phyloP scores from a whole-genome alignment of 768 basidiomycete genomes.

The Saitozyma sp. region DNA sequence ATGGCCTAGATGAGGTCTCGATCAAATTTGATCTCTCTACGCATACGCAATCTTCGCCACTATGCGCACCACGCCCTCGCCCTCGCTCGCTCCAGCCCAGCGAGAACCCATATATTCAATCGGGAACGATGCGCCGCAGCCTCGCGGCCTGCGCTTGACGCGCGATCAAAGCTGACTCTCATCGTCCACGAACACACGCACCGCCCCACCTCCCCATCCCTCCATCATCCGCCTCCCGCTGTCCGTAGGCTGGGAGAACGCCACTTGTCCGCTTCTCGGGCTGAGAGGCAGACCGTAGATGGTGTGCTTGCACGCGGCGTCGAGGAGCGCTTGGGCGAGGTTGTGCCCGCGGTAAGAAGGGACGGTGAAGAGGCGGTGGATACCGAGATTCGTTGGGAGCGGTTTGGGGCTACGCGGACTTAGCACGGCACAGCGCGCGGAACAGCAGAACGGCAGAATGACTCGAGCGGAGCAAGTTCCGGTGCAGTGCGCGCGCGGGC shows the following conservation, averaged over 20 bases:
- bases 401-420: slow-evolving; percentile 29
- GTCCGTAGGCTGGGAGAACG: slow-evolving; percentile 50
- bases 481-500: not conserved
- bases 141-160: not conserved
- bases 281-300: slow-evolving; percentile 41
- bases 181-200: slow-evolving; percentile 51
- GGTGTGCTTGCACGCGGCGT: slow-evolving; percentile 36
- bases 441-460: too few species aligned
- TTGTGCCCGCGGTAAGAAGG: slow-evolving; percentile 39
- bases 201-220: slow-evolving; percentile 42
- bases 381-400: slow-evolving; percentile 44
- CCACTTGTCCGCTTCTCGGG: slow-evolving; percentile 39
- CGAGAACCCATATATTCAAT: too few species aligned
- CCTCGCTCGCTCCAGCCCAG: too few species aligned
- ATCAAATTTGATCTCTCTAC: too few species aligned
- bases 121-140: too few species aligned
- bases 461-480: not conserved
- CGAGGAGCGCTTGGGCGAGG: slow-evolving; percentile 31
- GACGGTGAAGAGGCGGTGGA: slow-evolving; percentile 48
- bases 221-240: slow-evolving; percentile 46
- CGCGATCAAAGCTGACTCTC: slow-evolving; percentile 37
- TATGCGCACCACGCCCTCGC: too few species aligned
- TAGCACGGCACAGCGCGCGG: not conserved
- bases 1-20: too few species aligned
- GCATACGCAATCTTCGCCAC: too few species aligned